phyloP scores from a whole-genome alignment of 352 stramenopile genomes.

The Aphanomyces stellatus region DNA sequence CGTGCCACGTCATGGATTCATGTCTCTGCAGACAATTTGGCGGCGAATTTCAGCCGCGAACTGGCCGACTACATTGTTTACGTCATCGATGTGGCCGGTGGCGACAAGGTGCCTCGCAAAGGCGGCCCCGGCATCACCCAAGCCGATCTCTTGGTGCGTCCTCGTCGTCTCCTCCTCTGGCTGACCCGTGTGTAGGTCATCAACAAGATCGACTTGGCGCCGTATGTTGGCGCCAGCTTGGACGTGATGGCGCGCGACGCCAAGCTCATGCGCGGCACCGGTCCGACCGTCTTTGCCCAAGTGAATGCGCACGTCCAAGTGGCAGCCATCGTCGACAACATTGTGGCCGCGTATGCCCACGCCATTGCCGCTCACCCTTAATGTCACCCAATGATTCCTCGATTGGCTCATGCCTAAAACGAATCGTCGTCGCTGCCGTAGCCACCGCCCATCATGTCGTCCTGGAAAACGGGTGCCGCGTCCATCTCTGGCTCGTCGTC shows the following conservation, averaged over 20 bases:
- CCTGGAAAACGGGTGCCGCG: not conserved
- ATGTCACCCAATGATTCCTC: not conserved
- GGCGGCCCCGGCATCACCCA: conserved; percentile 97
- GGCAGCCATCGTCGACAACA: conserved; percentile 82
- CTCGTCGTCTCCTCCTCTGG: not conserved
- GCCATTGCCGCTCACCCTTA: not conserved
- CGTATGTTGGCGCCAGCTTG: conserved; percentile 91
- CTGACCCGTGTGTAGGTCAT: conserved; percentile 50
- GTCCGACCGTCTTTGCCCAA: conserved; percentile 93
- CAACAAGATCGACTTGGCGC: conserved; percentile 98
- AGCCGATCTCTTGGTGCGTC: conserved; percentile 85
- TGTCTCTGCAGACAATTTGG: conserved; percentile 87
- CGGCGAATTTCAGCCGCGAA: conserved; percentile 96
- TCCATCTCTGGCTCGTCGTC: conserved; percentile 16
- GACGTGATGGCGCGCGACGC: conserved; percentile 94
- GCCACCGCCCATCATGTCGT: not conserved
- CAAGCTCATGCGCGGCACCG: conserved; percentile 90
- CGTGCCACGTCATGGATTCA: not conserved
- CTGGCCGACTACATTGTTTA: conserved; percentile 98
- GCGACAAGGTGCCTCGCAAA: conserved; percentile 97
- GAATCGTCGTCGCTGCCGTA: conserved; percentile 13
- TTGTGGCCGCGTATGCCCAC: conserved; percentile 24
- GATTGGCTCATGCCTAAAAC: not conserved
- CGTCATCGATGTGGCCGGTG: conserved; percentile 97
- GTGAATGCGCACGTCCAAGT: conserved; percentile 89